These are phyloP conservation scores for Naganishia sp. DNA, from an alignment of 1,284 basidiomycete species.

Conservation along the genomic window DNA sequence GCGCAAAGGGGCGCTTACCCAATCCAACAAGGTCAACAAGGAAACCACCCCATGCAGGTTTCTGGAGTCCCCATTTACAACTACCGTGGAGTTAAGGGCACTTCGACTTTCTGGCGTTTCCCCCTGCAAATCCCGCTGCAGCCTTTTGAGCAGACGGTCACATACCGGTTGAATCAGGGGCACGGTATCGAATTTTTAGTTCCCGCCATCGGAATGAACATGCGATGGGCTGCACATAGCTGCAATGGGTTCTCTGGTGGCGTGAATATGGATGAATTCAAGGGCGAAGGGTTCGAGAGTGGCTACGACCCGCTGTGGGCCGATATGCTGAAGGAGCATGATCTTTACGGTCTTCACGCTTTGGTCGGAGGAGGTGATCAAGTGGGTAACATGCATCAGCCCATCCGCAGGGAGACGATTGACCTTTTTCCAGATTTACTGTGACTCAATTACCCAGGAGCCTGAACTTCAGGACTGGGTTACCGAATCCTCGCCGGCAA, in stretches of 20 bases:
- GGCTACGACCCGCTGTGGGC: slow-evolving; percentile 92
- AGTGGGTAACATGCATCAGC: slow-evolving; percentile 21
- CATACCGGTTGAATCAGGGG: slow-evolving; percentile 76
- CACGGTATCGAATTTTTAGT: slow-evolving; percentile 79
- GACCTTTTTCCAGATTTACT: slow-evolving; percentile 48
- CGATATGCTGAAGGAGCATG: slow-evolving; percentile 81
- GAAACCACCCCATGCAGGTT: slow-evolving; percentile 6
- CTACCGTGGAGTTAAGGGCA: slow-evolving; percentile 68
- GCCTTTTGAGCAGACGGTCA: slow-evolving; percentile 71
- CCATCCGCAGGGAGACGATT: too few relatives aligned
- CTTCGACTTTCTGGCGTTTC: slow-evolving; percentile 94
- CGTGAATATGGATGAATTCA: slow-evolving; percentile 56
- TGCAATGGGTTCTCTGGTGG: slow-evolving; percentile 61
- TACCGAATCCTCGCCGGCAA: slow-evolving; percentile 63
- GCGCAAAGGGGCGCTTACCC: slow-evolving; percentile 18
- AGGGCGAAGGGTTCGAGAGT: slow-evolving; percentile 65
- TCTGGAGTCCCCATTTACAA: slow-evolving; percentile 58
- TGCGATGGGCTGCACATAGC: slow-evolving; percentile 80
- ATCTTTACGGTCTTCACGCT: slow-evolving; percentile 77
- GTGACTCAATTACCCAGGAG: slow-evolving; percentile 55
- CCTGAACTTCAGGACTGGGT: slow-evolving; percentile 72
- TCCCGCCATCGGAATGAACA: slow-evolving; percentile 77
- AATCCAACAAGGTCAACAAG: slow-evolving; percentile 4
- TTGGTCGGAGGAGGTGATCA: slow-evolving; percentile 56
- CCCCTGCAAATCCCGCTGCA: slow-evolving; percentile 78